A percentile compares a stretch with the other conserved stretches of the same genome.
Evolutionary conservation across 257 asterid genomes (phyloP).

Genomic region (Lycium ferocissimum): DNA sequence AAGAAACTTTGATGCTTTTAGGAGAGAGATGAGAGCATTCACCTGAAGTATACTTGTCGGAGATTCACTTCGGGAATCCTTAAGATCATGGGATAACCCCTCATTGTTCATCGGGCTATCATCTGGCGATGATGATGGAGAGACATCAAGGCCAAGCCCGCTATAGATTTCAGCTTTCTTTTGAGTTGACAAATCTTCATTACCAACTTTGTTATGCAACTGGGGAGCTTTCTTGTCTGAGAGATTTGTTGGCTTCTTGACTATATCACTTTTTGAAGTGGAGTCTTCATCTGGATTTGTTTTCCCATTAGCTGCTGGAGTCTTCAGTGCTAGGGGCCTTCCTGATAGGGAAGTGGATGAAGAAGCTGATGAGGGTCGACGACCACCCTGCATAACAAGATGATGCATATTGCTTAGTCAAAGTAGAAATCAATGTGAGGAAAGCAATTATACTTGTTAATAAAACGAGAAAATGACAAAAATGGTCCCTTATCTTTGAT

Average conservation of each 20-base stretch:
- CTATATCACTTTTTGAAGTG: slow-evolving; percentile 25
- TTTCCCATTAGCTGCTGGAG: slow-evolving; percentile 28
- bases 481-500: no score
- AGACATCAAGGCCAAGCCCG: slow-evolving; percentile 42
- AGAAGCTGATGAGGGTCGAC: slow-evolving; percentile 8
- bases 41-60: slow-evolving; percentile 76
- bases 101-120: slow-evolving; percentile 27
- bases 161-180: slow-evolving; percentile 38
- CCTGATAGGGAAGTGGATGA: slow-evolving; percentile 23
- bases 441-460: slow-evolving; percentile 22
- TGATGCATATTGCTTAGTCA: slow-evolving; percentile 20
- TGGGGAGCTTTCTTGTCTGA: slow-evolving; percentile 30
- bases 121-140: slow-evolving; percentile 39
- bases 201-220: slow-evolving; percentile 27
- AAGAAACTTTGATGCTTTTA: slow-evolving; percentile 13
- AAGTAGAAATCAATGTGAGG: slow-evolving; percentile 17
- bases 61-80: slow-evolving; percentile 34
- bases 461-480: not conserved
- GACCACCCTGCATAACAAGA: slow-evolving; percentile 24
- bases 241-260: slow-evolving; percentile 23
- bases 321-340: slow-evolving; percentile 21
- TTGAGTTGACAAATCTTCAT: slow-evolving; percentile 30
- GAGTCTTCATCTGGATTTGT: slow-evolving; percentile 26
- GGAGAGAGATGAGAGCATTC: slow-evolving; percentile 37
- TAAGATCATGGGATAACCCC: slow-evolving; percentile 26